phyloP scores from a whole-genome alignment of 768 basidiomycete species.

The Xanthoconium stramineum region DNA sequence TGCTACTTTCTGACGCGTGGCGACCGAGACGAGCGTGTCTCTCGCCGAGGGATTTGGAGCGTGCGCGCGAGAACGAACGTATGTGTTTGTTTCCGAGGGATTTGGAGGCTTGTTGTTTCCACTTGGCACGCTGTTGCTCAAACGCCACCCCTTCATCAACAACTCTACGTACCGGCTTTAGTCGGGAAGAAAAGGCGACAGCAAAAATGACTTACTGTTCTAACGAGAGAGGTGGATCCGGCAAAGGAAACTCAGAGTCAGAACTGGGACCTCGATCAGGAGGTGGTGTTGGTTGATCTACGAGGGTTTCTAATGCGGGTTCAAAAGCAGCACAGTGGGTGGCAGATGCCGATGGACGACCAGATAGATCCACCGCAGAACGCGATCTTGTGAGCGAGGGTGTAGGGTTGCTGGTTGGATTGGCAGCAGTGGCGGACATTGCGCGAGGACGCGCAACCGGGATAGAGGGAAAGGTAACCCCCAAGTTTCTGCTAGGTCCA shows the following conservation, averaged over 20 bases:
- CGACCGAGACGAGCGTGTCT: constrained; percentile 16
- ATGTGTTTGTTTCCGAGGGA: constrained; percentile 66
- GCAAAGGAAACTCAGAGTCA: constrained; percentile 53
- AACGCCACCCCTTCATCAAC: constrained; percentile 61
- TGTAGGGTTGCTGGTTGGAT: background rate
- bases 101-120: constrained; percentile 59
- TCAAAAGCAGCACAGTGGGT: constrained; percentile 6
- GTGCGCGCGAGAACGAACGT: constrained; percentile 59
- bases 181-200: background rate
- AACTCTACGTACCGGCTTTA: constrained; percentile 42
- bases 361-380: constrained; percentile 20
- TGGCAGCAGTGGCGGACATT: constrained; percentile 8
- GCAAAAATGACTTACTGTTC: constrained; percentile 32
- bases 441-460: constrained; percentile 21
- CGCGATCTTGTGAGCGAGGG: constrained; percentile 18
- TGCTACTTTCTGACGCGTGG: constrained; percentile 22
- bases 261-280: background rate
- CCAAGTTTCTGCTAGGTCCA: background rate
- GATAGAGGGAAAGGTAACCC: constrained; percentile 9
- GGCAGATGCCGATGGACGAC: constrained; percentile 6
- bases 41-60: constrained; percentile 34
- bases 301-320: constrained; percentile 19
- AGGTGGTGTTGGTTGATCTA: constrained; percentile 11
- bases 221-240: constrained; percentile 59
- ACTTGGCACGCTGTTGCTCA: constrained; percentile 59